These are phyloP conservation scores for Cladorrhinum sp. DNA, from an alignment of 2,329 filamentous ascomycete species.

Conservation along the genomic window DNA sequence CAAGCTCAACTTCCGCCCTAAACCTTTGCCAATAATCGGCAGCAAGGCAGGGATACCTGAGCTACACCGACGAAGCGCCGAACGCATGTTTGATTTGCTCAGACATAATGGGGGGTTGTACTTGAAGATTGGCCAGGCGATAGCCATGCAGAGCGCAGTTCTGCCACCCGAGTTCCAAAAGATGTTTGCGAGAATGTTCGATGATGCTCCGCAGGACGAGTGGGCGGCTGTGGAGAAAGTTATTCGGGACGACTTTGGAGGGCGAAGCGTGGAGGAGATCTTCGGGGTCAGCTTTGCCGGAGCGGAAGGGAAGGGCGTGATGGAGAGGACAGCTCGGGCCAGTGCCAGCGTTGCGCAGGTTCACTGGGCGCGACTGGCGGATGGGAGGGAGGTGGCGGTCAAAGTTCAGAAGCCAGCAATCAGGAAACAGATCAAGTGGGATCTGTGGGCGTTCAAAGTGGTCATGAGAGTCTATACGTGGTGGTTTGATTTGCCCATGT, in stretches of 20 bases:
- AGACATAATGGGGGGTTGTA: constrained; percentile 88
- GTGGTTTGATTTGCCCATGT: constrained; percentile 91
- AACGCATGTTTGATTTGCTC: constrained; percentile 77
- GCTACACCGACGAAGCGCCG: constrained; percentile 79
- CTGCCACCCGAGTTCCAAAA: constrained; percentile 91
- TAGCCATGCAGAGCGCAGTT: constrained; percentile 96
- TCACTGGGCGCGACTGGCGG: constrained; percentile 82
- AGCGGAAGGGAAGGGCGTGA: constrained; percentile 63
- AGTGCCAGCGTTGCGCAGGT: constrained; percentile 95
- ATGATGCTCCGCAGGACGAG: constrained; percentile 89
- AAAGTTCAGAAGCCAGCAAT: constrained; percentile 98
- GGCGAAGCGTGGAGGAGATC: constrained; percentile 78
- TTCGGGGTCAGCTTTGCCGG: constrained; percentile 83
- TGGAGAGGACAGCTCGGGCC: constrained; percentile 61
- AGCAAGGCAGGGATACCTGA: constrained; percentile 64
- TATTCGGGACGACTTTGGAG: constrained; percentile 83
- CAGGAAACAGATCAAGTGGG: constrained; percentile 84
- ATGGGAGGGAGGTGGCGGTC: constrained; percentile 88
- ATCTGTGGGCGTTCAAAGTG: constrained; percentile 61
- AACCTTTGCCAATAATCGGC: constrained; percentile 55
- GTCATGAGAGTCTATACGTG: constrained; percentile 79
- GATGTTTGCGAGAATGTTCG: constrained; percentile 97
- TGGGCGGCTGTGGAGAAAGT: constrained; percentile 86
- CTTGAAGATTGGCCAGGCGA: constrained; percentile 95
- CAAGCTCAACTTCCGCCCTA: constrained; percentile 88